These are phyloP conservation scores for Anisodus tanguticus DNA, from an alignment of 257 asterid species.

Conservation along the genomic window DNA sequence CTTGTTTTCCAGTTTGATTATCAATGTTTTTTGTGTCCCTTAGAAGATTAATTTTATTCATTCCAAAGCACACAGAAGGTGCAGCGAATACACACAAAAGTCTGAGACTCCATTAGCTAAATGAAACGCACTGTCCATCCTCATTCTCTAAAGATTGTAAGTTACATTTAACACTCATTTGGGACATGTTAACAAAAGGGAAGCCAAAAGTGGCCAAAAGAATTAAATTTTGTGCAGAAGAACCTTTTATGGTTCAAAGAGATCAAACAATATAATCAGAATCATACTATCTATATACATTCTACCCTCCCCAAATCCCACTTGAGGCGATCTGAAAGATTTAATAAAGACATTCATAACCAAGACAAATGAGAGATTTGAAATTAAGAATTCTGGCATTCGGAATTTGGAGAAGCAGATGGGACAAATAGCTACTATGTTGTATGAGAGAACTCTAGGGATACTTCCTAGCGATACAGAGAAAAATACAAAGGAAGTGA, in stretches of 20 bases:
- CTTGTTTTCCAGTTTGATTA: not conserved
- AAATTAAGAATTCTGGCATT: too few species aligned
- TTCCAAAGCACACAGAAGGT: not conserved
- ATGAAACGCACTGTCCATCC: conserved; percentile 15
- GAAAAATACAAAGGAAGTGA: too few species aligned
- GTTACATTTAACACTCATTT: not conserved
- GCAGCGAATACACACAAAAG: not conserved
- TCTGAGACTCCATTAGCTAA: not conserved
- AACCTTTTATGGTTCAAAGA: not conserved
- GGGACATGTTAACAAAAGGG: not conserved
- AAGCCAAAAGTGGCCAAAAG: not conserved
- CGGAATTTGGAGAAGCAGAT: too few species aligned
- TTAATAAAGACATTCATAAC: too few species aligned
- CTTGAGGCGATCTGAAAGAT: too few species aligned
- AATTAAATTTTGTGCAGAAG: not conserved
- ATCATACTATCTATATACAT: not conserved
- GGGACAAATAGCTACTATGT: too few species aligned
- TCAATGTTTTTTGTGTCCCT: not conserved
- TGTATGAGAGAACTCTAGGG: too few species aligned
- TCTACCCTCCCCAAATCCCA: too few species aligned
- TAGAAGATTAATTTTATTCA: not conserved
- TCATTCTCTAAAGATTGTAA: conserved; percentile 7
- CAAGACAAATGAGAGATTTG: too few species aligned
- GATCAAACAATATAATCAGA: not conserved
- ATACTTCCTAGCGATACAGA: too few species aligned